Percentiles rank a stretch among this genome's conserved stretches.
phyloP scores from a whole-genome alignment of 2,329 filamentous ascomycete species.

The Coleophoma cylindrospora region DNA sequence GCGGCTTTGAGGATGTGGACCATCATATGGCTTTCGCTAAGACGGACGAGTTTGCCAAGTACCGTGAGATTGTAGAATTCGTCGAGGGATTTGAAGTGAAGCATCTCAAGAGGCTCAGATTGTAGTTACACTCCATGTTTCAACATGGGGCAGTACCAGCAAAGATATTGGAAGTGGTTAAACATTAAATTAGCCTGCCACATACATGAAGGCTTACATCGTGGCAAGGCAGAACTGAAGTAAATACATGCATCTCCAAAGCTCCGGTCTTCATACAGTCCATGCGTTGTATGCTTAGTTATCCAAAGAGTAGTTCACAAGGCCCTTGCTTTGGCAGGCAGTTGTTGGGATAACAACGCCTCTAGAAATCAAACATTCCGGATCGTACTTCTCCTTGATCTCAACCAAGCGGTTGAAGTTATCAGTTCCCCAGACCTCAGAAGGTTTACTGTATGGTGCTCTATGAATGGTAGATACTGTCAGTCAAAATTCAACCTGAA shows the following conservation, averaged over 20 bases:
- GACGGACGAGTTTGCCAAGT: conserved; percentile 7
- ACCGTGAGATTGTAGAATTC: conserved; percentile 8
- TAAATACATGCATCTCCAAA: too few relatives aligned
- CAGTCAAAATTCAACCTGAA: background rate
- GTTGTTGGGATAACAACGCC: conserved; percentile 1
- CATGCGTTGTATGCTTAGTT: background rate
- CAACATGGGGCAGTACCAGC: too few relatives aligned
- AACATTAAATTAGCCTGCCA: too few relatives aligned
- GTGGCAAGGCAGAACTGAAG: too few relatives aligned
- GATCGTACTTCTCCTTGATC: conserved; percentile 1
- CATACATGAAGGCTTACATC: too few relatives aligned
- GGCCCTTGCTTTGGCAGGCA: background rate
- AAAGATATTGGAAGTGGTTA: too few relatives aligned
- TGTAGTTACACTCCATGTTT: too few relatives aligned
- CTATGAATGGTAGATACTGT: background rate
- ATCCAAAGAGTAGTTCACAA: conserved; percentile 1
- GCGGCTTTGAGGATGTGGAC: conserved; percentile 10
- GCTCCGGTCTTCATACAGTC: too few relatives aligned
- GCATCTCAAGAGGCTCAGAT: conserved; percentile 6
- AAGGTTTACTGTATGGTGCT: background rate
- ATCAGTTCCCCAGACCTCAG: background rate
- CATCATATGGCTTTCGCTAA: conserved; percentile 8
- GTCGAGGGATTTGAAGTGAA: conserved; percentile 10
- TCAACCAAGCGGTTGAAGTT: background rate
- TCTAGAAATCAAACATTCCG: background rate